phyloP scores from a whole-genome alignment of 805 yeast genomes.

The Candida anglica region DNA sequence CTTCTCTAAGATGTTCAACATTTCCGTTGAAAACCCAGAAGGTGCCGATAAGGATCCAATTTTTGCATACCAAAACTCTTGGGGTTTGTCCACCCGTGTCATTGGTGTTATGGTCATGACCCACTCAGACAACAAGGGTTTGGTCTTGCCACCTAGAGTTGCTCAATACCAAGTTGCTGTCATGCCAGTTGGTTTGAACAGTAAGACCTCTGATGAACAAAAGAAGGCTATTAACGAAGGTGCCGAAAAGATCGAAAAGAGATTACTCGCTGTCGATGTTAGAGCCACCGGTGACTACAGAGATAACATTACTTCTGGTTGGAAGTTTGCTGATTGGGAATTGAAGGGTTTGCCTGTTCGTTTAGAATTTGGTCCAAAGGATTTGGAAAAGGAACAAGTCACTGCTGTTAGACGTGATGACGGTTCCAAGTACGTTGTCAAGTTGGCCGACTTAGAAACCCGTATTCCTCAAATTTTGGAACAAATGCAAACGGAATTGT shows the following conservation, averaged over 20 bases:
- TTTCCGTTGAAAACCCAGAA: conserved; percentile 91
- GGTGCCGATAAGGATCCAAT: conserved; percentile 85
- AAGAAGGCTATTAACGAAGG: conserved; percentile 66
- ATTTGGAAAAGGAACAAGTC: conserved; percentile 72
- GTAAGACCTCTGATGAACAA: conserved; percentile 75
- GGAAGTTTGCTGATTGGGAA: conserved; percentile 98
- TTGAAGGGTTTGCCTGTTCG: conserved; percentile 93
- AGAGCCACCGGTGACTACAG: conserved; percentile 85
- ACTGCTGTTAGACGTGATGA: conserved; percentile 92
- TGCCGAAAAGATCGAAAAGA: conserved; percentile 63
- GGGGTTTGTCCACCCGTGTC: conserved; percentile 98
- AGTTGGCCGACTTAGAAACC: conserved; percentile 60
- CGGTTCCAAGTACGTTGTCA: conserved; percentile 67
- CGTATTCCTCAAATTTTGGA: conserved; percentile 76
- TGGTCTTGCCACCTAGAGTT: conserved; percentile 96
- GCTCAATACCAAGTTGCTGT: conserved; percentile 90
- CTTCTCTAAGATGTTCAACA: conserved; percentile 97
- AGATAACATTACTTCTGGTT: conserved; percentile 94
- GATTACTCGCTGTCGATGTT: conserved; percentile 57
- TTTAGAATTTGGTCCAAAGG: conserved; percentile 95
- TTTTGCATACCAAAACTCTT: conserved; percentile 92
- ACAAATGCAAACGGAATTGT: conserved; percentile 73
- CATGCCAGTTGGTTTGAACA: conserved; percentile 92
- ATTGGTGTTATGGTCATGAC: conserved; percentile 99
- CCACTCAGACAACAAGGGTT: conserved; percentile 97